Base-by-base conservation (phyloP, 768 basidiomycete species). In the Leucocoprinus birnbaumii region DNA sequence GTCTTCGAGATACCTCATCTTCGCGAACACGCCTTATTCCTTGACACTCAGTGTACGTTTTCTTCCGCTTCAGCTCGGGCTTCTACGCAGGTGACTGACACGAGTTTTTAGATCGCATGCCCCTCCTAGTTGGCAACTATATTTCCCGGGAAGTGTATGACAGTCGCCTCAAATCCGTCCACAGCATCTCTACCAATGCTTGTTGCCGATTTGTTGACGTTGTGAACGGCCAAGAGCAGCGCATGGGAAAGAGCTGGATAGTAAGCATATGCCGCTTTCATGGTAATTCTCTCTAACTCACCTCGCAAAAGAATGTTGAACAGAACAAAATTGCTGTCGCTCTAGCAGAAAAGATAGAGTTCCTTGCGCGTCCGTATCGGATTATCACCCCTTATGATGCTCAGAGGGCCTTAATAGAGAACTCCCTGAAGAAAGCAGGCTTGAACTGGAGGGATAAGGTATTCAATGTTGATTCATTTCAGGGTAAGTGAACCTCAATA, bases 11-110 rank as follows among this genome's bases (percentile, higher is more conserved):
- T 38, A 38, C 13, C 9, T 14, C 38, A 38, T 77, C 38, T 38
- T 4, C 16, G 38, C 8, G n/a, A 14, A 10, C 16, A 16, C 31
- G 58, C 73, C 61, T 9, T 58, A 19, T 48, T 53, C 0, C 18
- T 18, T 9, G 60, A 62, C 58, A 72, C 31, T 18, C 24, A 48
- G 11, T 11, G n/a, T n/a, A 27, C 16, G 11, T 31, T 31, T 31
- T 31, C 6, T 31, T 31, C 31, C 31, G 31, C 11, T 31, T n/a
- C n/a, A n/a, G n/a, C n/a, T n/a, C n/a, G n/a, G n/a, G n/a, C n/a
- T n/a, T 35, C 14, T 35, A 14, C 14, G 38, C 9, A 38, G 9
- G 9, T 14, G 38, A 16, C 38, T 38, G 38, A 38, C n/a, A 3
- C n/a, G 9, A 38, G 16, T 13, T 4, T 14, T 14, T n/a, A 38